Evolutionary conservation across 192 early-diverging fungal species (phyloP).

Genomic region (Oehlia diaphana): DNA sequence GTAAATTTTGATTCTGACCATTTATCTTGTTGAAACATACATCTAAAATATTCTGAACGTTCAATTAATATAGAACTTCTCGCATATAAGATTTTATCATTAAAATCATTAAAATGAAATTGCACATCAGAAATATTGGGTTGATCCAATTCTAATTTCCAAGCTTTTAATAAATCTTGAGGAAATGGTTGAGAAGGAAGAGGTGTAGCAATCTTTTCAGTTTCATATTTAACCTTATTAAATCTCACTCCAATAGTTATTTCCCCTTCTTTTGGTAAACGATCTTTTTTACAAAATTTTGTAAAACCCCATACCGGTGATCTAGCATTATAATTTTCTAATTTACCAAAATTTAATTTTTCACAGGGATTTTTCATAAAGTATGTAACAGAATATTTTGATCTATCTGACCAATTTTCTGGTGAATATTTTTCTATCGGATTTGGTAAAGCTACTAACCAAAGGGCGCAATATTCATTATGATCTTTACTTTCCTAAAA

Average conservation of each 20-base stretch:
- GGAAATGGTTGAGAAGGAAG: constrained; percentile 12
- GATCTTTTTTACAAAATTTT: background rate
- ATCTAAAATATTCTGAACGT: constrained; percentile 22
- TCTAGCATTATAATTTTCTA: constrained; percentile 7
- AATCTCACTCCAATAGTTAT: constrained; percentile 20
- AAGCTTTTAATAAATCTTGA: constrained; percentile 14
- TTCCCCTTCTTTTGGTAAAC: constrained; percentile 14
- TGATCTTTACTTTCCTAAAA: constrained; percentile 8
- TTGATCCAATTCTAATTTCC: constrained; percentile 16
- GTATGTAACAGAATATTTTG: constrained; percentile 5
- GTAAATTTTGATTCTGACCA: constrained; percentile 16
- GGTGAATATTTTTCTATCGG: constrained; percentile 10
- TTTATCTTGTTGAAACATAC: constrained; percentile 22
- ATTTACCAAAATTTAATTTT: constrained; percentile 11
- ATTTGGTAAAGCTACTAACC: constrained; percentile 9
- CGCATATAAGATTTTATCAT: background rate
- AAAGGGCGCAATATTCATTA: constrained; percentile 8
- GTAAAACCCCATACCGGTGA: background rate
- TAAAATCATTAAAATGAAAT: constrained; percentile 7
- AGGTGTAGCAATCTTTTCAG: background rate
- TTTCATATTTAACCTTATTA: constrained; percentile 2
- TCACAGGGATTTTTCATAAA: constrained; percentile 6
- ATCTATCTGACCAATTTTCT: background rate
- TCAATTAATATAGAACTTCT: constrained; percentile 4
- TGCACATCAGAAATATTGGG: constrained; percentile 16